Base-by-base conservation (phyloP, 1,284 basidiomycete species). In the Tausonia pullulans region DNA sequence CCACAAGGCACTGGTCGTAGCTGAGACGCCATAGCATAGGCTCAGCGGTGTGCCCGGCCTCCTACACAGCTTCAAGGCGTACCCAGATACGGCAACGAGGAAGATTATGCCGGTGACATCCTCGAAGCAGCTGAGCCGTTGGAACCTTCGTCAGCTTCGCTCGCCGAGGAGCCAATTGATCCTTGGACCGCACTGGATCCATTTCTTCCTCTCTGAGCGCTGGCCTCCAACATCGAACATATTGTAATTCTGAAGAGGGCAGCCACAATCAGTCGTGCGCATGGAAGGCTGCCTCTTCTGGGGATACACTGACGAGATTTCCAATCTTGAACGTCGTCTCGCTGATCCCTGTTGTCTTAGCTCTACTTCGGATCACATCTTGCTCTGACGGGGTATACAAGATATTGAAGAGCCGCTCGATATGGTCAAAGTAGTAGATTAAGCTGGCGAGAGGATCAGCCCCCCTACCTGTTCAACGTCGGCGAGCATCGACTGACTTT, bases 141-240 rank as follows among this genome's bases (percentile, higher is more conserved):
- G 14, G 27, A 45, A 44, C 9, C 58, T 14, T 8, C 27, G 41
- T 57, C 27, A 11, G 5, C n/a, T 13, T 48, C 16, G 27, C 8
- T 14, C 27, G 27, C 27, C 2, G 27, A 27, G 27, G 27, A 27
- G 27, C 27, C 27, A 27, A 27, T 27, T 27, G 27, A 27, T 27
- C n/a, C n/a, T n/a, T 11, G 27, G 4, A 59, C 52, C 56, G 74
- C 86, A 90, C 76, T 89, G 88, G 40, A 89, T 89, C 88, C 90
- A 93, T 79, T 96, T 95, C 75, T 94, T 93, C 41, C 92, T 84
- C 75, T 96, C 94, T 67, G 85, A 88, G 68, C 95, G 81, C 78
- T 97, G 95, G 39, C 94, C 95, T 70, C 94, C 93, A 60, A 97
- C 92, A 77, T 97, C 92, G 75, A 96, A 92, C 48, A 96, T 78